Base-by-base conservation (phyloP, 805 yeast species). In the Saccharomycopsis fibuligera region DNA sequence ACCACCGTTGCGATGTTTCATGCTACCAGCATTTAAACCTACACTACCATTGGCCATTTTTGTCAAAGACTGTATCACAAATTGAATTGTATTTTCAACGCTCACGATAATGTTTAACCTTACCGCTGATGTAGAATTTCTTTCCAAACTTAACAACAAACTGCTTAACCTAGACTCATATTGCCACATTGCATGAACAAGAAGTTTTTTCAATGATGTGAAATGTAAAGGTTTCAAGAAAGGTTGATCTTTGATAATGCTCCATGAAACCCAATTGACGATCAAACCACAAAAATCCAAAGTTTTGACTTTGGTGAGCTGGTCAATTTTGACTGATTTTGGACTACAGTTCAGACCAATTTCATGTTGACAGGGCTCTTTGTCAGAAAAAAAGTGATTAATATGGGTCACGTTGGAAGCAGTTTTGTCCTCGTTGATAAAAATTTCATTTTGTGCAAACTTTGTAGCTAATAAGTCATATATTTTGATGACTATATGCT, bases 401-500 rank as follows among this genome's bases (percentile, higher is more conserved):
- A n/a, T n/a, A n/a, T n/a, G n/a, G 6, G 5, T n/a, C 19, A 21
- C 4, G 25, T 44, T 27, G 17, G 29, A 4, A 16, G n/a, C 19
- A 10, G 49, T 49, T 30, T 49, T 49, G 14, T 17, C 16, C 9
- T 35, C 37, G 29, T 49, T 49, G 25, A 49, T 40, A 12, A 27
- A 16, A 6, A 49, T 31, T 8, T 33, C 47, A 31, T 41, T n/a
- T 23, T 31, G 37, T 3, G 16, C 12, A 3, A 49, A 27, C 3
- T n/a, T 19, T 8, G 30, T 16, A 2, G 10, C 9, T 6, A 49
- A 27, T n/a, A 38, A n/a, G 6, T 12, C 8, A 23, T n/a, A 49
- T 36, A 73, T 61, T 2, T 47, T 48, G 1, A 49, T 37, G 0
- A 79, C 70, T 9, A 60, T 57, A 0, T 50, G 45, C 9, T 56